These are phyloP conservation scores for Leucocoprinus sp. DNA, from an alignment of 768 basidiomycete species.

Conservation along the genomic window DNA sequence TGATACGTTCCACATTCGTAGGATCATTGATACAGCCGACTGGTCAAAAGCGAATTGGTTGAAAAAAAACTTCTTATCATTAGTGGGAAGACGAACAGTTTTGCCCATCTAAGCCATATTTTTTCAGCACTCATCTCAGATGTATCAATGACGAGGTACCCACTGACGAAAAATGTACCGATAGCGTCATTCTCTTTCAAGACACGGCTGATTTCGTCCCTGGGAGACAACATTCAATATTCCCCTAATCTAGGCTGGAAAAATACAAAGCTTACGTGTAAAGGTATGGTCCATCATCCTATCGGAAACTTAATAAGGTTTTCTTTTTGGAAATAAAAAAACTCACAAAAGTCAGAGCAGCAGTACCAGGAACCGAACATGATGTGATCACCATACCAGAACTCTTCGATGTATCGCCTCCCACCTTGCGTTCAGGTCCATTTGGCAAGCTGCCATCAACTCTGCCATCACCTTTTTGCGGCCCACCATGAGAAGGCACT, in stretches of 20 bases:
- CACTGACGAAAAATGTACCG: slow-evolving; percentile 39
- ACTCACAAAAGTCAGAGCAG: slow-evolving; percentile 33
- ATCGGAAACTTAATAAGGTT: neutral
- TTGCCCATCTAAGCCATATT: slow-evolving; percentile 17
- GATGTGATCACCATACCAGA: slow-evolving; percentile 21
- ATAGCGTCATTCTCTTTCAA: slow-evolving; percentile 25
- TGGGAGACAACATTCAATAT: slow-evolving; percentile 13
- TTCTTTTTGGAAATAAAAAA: neutral
- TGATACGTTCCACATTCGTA: slow-evolving; percentile 19
- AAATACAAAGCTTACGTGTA: slow-evolving; percentile 22
- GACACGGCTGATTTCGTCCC: slow-evolving; percentile 26
- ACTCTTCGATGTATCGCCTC: neutral
- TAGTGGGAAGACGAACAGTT: slow-evolving; percentile 15
- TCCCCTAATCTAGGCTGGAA: neutral
- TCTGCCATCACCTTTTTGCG: neutral
- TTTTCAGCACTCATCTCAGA: too few relatives aligned
- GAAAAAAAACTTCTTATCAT: neutral
- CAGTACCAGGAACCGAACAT: slow-evolving; percentile 30
- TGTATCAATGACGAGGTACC: slow-evolving; percentile 1
- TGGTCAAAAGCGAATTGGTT: neutral
- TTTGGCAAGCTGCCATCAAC: neutral
- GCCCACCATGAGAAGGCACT: neutral
- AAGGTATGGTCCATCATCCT: slow-evolving; percentile 37
- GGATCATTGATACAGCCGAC: slow-evolving; percentile 26
- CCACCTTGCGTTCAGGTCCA: neutral